These are phyloP conservation scores for Selaginella moellendorffii DNA, from an alignment of 75 land plant species.

Conservation along the genomic window DNA sequence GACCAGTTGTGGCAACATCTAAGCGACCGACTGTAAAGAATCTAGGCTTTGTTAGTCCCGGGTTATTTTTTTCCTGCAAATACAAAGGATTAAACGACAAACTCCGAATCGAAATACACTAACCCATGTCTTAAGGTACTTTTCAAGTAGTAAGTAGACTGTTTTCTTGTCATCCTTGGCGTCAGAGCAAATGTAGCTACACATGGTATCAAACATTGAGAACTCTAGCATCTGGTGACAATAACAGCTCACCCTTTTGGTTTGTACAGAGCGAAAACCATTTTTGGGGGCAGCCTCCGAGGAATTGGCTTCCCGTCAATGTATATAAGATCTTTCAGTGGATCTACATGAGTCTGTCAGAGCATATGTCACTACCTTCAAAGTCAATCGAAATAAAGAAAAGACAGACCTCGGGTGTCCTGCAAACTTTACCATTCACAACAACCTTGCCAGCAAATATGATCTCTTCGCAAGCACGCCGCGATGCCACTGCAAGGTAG, in stretches of 20 bases:
- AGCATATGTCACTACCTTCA: not conserved
- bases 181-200: not conserved
- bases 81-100: not conserved
- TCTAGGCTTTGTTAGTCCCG: constrained; percentile 66
- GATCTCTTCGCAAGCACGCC: constrained; percentile 79
- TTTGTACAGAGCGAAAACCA: constrained; percentile 89
- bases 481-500: constrained; percentile 85
- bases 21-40: constrained; percentile 94
- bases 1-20: constrained; percentile 98
- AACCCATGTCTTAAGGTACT: not conserved
- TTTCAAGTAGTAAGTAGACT: not conserved
- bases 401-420: constrained; percentile 83
- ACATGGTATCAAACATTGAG: not conserved
- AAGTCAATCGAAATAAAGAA: not conserved
- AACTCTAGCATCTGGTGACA: too few relatives aligned
- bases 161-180: not conserved
- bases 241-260: constrained; percentile 82
- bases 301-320: constrained; percentile 77
- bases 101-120: not conserved
- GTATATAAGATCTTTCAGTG: constrained; percentile 64
- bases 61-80: constrained; percentile 50
- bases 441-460: constrained; percentile 77
- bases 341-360: constrained; percentile 84
- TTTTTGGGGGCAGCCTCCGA: constrained; percentile 76
- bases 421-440: constrained; percentile 88